These are phyloP conservation scores for Skeletonema menzelii DNA, from an alignment of 108 stramenopile species.

Conservation along the genomic window DNA sequence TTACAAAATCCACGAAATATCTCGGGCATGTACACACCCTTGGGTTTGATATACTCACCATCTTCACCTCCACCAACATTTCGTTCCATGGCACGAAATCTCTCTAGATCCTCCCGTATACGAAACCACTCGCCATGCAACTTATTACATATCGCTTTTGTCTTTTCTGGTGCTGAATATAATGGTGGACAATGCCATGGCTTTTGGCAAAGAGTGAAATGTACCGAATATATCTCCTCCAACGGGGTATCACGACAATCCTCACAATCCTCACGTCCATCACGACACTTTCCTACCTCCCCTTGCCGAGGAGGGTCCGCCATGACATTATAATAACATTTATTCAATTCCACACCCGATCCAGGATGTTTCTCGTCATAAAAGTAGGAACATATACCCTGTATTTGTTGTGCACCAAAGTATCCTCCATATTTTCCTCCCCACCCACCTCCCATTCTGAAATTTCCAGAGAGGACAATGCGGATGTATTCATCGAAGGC, in stretches of 20 bases:
- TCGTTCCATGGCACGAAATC: slow-evolving; percentile 1
- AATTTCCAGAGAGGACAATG: slow-evolving; percentile 59
- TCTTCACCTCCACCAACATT: neutral
- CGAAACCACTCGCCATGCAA: slow-evolving; percentile 52
- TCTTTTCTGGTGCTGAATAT: neutral
- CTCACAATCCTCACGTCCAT: slow-evolving; percentile 56
- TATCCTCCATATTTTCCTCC: slow-evolving; percentile 69
- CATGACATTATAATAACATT: slow-evolving; percentile 93
- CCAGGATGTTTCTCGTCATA: slow-evolving; percentile 65
- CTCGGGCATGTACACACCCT: slow-evolving; percentile 31
- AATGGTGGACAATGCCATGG: slow-evolving; percentile 80
- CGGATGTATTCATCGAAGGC: slow-evolving; percentile 53
- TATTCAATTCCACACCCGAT: slow-evolving; percentile 73
- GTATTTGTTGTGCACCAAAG: slow-evolving; percentile 52
- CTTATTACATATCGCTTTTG: slow-evolving; percentile 14
- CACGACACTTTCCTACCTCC: slow-evolving; percentile 35
- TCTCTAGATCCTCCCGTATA: slow-evolving; percentile 42
- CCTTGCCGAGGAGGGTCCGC: slow-evolving; percentile 73
- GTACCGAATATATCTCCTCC: slow-evolving; percentile 70
- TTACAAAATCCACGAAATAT: slow-evolving; percentile 52
- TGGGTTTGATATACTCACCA: slow-evolving; percentile 5
- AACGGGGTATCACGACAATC: slow-evolving; percentile 62
- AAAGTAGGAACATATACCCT: slow-evolving; percentile 88
- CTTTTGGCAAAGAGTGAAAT: slow-evolving; percentile 92
- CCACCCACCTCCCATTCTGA: slow-evolving; percentile 46